These are phyloP conservation scores for Nemania bipapillata DNA, from an alignment of 2,329 filamentous ascomycete genomes.

Conservation along the genomic window DNA sequence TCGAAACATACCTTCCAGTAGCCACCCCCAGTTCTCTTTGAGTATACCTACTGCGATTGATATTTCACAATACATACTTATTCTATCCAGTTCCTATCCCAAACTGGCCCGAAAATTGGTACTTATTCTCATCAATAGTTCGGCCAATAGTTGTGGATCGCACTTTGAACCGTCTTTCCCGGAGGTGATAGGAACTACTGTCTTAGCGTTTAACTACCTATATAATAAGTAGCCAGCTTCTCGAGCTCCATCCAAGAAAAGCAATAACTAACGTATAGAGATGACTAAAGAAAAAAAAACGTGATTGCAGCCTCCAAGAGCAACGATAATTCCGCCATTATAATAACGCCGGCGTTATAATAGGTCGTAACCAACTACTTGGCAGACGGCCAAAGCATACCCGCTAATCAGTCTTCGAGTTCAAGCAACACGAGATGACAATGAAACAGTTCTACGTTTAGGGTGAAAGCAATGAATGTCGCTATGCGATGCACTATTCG, in stretches of 20 bases:
- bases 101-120: background rate
- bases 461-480: background rate
- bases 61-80: background rate
- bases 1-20: background rate
- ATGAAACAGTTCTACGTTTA: background rate
- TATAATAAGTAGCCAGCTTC: background rate
- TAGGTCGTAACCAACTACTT: background rate
- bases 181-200: constrained; percentile 6
- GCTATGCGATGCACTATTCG: background rate
- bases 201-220: background rate
- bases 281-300: background rate
- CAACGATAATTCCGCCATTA: too few species aligned
- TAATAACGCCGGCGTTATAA: background rate
- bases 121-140: constrained; percentile 29
- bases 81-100: background rate
- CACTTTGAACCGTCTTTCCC: constrained; percentile 10
- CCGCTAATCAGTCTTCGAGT: background rate
- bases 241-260: background rate
- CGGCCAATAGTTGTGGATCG: constrained; percentile 23
- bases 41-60: background rate
- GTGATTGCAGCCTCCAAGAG: background rate
- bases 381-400: too few species aligned
- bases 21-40: background rate
- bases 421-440: background rate
- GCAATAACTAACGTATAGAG: background rate